Base-by-base conservation (phyloP, 2,329 filamentous ascomycete species). In the Hymenoscyphus scutula region DNA sequence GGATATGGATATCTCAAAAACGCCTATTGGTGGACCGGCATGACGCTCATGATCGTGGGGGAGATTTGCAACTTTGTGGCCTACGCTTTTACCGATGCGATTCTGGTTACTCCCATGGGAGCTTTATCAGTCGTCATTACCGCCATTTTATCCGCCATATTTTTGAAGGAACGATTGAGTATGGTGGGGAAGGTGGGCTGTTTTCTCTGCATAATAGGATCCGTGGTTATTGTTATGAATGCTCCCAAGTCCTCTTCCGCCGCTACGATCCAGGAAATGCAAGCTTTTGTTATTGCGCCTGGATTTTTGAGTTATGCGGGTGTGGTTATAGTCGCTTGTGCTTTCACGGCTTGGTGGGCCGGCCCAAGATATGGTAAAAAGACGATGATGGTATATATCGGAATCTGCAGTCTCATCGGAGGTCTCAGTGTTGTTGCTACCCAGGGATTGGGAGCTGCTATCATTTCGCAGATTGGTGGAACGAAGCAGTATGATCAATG, bases 1-100 rank as follows among this genome's bases (percentile, higher is more conserved):
- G 95, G 95, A 62, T 98, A 98, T 76, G 93, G 94, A 65, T 99
- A 98, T 75, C 85, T 99, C 71, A 97, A 96, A 79, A 98, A 98
- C 73, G 81, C 81, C 23, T 97, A 85, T 80, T 99, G 95, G 95
- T 99, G 95, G 95, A 77, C 80, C 1, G 95, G 95, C 70, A 98
- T 99, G 95, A 92, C 81, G 0, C 82, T 98, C 63, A 98, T 99
- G 95, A 97, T 98, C 70, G 72, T 98, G 53, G 95, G 95, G 69
- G 95, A 99, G 77, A 86, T 97, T 62, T 96, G 92, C 84, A 99
- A 99, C 78, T 96, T 98, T 75, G 91, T 94, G 74, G 95, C 95
- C 60, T 98, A 98, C 74, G 91, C 92, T 62, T 98, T 98, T 72
- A 95, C 95, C 66, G 95, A 98, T 76, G 94, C 94, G 64, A 97